Evolutionary conservation across 257 asterid genomes (phyloP), one percentile per base, ranked within the genome.

Genomic region (Gentiana dahurica): DNA sequence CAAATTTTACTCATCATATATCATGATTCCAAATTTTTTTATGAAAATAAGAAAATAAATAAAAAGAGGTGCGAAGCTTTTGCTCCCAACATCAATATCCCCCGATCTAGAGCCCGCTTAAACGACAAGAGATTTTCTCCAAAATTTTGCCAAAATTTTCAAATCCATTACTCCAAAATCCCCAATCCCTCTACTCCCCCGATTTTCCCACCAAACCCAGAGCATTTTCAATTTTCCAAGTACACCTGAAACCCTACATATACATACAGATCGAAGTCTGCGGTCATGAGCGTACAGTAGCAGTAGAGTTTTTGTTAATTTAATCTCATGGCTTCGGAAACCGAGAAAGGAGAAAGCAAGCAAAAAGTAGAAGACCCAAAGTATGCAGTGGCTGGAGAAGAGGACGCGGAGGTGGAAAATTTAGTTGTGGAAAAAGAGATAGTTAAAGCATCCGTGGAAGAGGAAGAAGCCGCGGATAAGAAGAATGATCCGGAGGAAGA

Each of bases 241-340:
- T 3, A 15, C 32, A 8, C 6, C 35, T 1, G 15, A 50, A 36
- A 4, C 49, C 46, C 54, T 45, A 36, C 32, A n/a, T 44, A 39
- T 33, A 45, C 52, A 33, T 13, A 59, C 63, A 9, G 4, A 41
- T 45, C 5, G 15, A 54, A 6, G 11, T 36, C 9, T 12, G 33
- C 39, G 7, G 15, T 12, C 36, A 45, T 34, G 43, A 62, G 34
- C 5, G 34, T 12, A 36, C 12, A 24, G 8, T 41, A 41, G 6
- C 46, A 41, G 46, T 41, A 41, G 1, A 41, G 9, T 34, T 12
- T 37, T 35, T 33, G 3, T 37, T 61, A 33, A n/a, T 38, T 59
- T 60, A 36, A 4, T 49, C 24, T 57, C 60, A 87, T 87, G 97
- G 83, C 76, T 54, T 57, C 93, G 6, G 85, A 68, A n/a, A 66